These are phyloP conservation scores for Alternaria sp. DNA, from an alignment of 2,329 filamentous ascomycete genomes.

Conservation along the genomic window DNA sequence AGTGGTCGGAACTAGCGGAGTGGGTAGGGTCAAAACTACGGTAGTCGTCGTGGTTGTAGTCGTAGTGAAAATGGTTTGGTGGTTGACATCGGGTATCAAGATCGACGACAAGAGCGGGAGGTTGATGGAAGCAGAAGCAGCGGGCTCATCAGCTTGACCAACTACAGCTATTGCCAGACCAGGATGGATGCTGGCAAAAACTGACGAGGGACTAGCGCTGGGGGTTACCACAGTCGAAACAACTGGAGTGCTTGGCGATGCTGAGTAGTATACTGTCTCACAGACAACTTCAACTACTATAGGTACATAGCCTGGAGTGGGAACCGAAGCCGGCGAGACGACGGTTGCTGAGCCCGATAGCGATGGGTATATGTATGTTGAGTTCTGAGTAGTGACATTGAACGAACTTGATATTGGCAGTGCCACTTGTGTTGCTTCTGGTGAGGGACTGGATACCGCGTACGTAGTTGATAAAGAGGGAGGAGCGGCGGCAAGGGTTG, in stretches of 20 bases:
- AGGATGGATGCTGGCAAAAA: not conserved
- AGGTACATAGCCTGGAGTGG: conserved; percentile 1
- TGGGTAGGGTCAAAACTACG: not conserved
- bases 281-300: conserved; percentile 3
- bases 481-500: not conserved
- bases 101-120: conserved; percentile 9
- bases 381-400: not conserved
- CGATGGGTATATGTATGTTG: conserved; percentile 8
- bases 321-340: not conserved
- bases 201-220: not conserved
- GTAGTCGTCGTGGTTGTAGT: not conserved
- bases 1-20: not conserved
- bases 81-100: not conserved
- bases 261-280: conserved; percentile 1
- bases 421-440: not conserved
- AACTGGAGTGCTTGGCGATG: not conserved
- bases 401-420: not conserved
- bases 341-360: not conserved
- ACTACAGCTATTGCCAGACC: not conserved
- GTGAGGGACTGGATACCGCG: not conserved
- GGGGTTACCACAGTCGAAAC: not conserved
- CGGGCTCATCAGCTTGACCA: not conserved
- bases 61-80: not conserved
- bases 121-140: not conserved
- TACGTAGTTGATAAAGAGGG: conserved; percentile 1